Base-by-base conservation (phyloP, 2,329 filamentous ascomycete genomes). In the Elsinoe australis region DNA sequence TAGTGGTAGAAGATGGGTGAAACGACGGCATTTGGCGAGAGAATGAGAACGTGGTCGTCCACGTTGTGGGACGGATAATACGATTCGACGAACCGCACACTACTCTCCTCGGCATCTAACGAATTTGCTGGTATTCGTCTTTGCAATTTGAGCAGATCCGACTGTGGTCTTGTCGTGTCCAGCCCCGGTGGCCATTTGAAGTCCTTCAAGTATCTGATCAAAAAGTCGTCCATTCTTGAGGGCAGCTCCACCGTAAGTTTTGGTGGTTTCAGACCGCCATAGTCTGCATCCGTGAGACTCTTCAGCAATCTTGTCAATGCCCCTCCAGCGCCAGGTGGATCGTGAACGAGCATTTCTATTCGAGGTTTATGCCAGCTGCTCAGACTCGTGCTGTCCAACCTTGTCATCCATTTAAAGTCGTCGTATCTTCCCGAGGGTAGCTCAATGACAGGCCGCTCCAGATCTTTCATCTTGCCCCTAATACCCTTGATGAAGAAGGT, bases 171-270 rank as follows among this genome's bases (percentile, higher is more conserved):
- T 74, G 71, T 51, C 66, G 72, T 17, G 63, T 65, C 56, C 64
- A 65, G 31, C 59, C 70, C 42, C 1, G 80, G 79, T 7, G 86
- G 85, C 83, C 86, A 94, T 26, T 71, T 67, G 53, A 87, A 84
- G 1, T 57, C 61, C 32, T 76, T 66, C 5, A 95, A 64, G 47
- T 81, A 87, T 10, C 68, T 67, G 45, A 78, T 71, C 4, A 85
- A 77, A 2, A 79, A 71, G 2, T 71, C 63, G 56, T 95, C 87
- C 14, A 89, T 69, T 22, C 78, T 68, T 21, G 78, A 69, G 0
- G 89, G 87, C 5, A 98, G 72, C 60, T 96, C 89, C 42, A 96
- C 80, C 2, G 85, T 94, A 38, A 98, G 70, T 53, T 84, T 80
- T 2, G 89, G 89, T 1, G 76, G 68, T 1, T 75, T 70, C 33